Base-by-base conservation (phyloP, 2,329 filamentous ascomycete genomes). In the Fusarium sp. region DNA sequence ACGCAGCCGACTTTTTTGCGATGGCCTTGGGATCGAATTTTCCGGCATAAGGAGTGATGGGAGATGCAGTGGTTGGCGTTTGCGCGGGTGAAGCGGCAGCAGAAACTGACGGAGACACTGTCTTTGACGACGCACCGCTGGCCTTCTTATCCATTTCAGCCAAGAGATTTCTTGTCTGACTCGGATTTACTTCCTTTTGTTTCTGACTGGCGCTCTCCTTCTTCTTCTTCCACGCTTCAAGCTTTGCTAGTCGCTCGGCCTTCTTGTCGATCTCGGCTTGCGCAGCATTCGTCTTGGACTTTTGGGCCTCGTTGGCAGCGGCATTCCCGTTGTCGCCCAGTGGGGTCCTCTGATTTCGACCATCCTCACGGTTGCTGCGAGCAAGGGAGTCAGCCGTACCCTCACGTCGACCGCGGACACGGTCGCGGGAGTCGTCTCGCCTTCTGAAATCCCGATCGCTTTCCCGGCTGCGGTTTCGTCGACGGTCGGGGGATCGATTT, bases 201-300 rank as follows among this genome's bases (percentile, higher is more conserved):
- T 94, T 94, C 72, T 89, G 89, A 77, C 92, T 92, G 76, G 92
- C 92, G 80, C 92, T 91, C 74, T 94, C 93, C 81, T 95, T 92
- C 84, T 95, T 96, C 83, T 95, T 93, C 84, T 98, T 98, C 95
- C 95, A 98, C 67, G 94, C 94, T 81, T 96, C 94, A 32, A 97
- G 85, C 81, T 94, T 95, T 32, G 94, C 94, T 50, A 95, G 87
- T 72, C 94, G 88, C 82, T 96, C 94, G 59, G 92, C 93, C 82
- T 95, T 94, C 65, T 83, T 95, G 59, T 95, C 92, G 71, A 91
- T 90, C 78, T 95, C 93, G 34, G 90, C 87, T 78, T 91, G 91
- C 20, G 84, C 83, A 52, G 86, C 83, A 63, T 87, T 81, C 65
- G 87, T 35, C 43, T 80, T 79, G 43, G 74, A 70, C 79, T 91